phyloP scores from a whole-genome alignment of 208 protist genomes.

The Acanthamoeba royreba region DNA sequence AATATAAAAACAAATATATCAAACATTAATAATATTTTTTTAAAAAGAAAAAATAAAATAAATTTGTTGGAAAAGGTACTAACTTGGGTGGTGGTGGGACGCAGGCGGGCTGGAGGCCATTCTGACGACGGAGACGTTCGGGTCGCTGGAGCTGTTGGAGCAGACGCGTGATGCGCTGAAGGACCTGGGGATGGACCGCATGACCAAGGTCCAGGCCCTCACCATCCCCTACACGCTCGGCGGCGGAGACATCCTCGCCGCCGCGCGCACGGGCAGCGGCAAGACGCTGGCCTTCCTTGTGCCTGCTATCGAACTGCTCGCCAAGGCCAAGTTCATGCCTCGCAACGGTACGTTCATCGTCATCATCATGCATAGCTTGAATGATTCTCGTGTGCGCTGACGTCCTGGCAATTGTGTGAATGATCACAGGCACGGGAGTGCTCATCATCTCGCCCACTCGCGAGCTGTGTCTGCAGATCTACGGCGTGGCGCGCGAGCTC shows the following conservation, averaged over 20 bases:
- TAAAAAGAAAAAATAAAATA: too few species aligned
- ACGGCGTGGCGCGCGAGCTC: conserved; percentile 93
- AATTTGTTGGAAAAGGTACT: too few species aligned
- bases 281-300: conserved; percentile 98
- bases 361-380: too few species aligned
- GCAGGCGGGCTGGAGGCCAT: too few species aligned
- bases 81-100: too few species aligned
- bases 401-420: conserved; percentile 89
- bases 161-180: background rate
- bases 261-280: conserved; percentile 96
- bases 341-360: background rate
- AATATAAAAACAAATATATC: too few species aligned
- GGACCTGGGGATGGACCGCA: background rate
- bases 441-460: conserved; percentile 97
- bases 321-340: background rate
- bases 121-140: too few species aligned
- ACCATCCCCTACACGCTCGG: conserved; percentile 92
- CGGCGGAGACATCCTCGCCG: conserved; percentile 96
- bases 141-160: too few species aligned
- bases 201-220: conserved; percentile 96
- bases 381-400: conserved; percentile 93
- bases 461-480: conserved; percentile 98
- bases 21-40: too few species aligned
- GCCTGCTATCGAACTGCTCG: too few species aligned
- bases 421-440: conserved; percentile 91